Evolutionary conservation across 306 rosid species (phyloP).

Genomic region (Ammopiptanthus mongolicus): DNA sequence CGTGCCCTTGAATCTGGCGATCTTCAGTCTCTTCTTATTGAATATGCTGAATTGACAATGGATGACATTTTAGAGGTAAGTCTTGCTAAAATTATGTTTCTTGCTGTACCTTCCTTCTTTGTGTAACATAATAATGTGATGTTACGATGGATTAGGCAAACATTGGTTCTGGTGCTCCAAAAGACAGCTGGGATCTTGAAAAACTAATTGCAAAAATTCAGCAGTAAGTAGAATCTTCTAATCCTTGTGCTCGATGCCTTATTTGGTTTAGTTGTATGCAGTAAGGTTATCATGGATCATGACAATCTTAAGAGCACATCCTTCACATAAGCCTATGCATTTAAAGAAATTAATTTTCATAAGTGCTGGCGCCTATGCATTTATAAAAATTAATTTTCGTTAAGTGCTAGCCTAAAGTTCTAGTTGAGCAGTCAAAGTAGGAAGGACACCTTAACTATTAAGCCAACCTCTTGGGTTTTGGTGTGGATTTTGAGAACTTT

Average conservation of each 20-base stretch:
- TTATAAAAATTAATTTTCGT: neutral
- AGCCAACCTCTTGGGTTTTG: neutral
- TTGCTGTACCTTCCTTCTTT: neutral
- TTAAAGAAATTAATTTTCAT: neutral
- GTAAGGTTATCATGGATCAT: neutral
- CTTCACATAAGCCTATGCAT: neutral
- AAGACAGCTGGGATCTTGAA: conserved; percentile 92
- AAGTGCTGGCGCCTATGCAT: neutral
- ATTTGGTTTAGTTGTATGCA: neutral
- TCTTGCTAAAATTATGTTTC: neutral
- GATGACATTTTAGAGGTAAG: conserved; percentile 85
- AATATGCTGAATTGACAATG: conserved; percentile 96
- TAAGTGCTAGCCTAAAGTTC: neutral
- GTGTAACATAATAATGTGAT: conserved; percentile 6
- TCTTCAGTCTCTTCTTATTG: conserved; percentile 79
- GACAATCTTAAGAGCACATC: neutral
- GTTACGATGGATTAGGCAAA: conserved; percentile 62
- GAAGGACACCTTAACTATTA: neutral
- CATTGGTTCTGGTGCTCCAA: conserved; percentile 80
- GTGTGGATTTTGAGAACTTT: neutral
- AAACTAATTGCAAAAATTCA: conserved; percentile 85
- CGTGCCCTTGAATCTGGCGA: conserved; percentile 84
- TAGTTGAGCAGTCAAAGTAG: neutral
- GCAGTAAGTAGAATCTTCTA: conserved; percentile 66
- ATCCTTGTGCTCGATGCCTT: conserved; percentile 18